Percentiles rank a stretch among this genome's conserved stretches.
Conservation (phyloP, 116 monocot species). For the Zostera marina region DNA sequence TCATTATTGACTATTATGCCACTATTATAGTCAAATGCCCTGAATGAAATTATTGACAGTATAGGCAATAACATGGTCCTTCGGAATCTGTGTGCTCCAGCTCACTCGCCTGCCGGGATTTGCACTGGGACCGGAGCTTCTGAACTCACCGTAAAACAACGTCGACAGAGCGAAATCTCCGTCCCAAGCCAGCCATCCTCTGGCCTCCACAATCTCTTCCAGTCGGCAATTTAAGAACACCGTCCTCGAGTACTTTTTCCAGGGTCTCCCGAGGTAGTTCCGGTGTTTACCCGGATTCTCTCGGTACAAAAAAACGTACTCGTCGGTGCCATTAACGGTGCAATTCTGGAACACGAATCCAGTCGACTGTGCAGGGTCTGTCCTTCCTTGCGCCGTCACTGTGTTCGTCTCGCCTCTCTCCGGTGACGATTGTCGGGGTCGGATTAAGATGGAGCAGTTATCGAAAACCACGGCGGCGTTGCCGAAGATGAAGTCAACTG, state of each 20-base stretch:
- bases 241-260: constrained; percentile 92
- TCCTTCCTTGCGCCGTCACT: constrained; percentile 58
- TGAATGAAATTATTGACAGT: constrained; percentile 52
- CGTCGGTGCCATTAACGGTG: constrained; percentile 40
- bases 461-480: constrained; percentile 57
- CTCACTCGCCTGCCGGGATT: constrained; percentile 22
- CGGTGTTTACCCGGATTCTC: constrained; percentile 27
- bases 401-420: constrained; percentile 53
- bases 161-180: constrained; percentile 77
- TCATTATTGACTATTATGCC: too few relatives aligned
- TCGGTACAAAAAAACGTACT: constrained; percentile 32
- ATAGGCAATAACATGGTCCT: constrained; percentile 42
- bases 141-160: constrained; percentile 67
- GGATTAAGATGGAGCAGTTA: constrained; percentile 29
- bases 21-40: constrained; percentile 5
- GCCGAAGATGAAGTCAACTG: constrained; percentile 85
- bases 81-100: constrained; percentile 32
- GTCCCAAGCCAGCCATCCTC: constrained; percentile 61
- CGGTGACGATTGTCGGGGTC: constrained; percentile 44
- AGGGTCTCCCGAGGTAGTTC: constrained; percentile 66
- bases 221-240: constrained; percentile 46
- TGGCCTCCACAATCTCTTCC: constrained; percentile 29
- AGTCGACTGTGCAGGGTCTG: constrained; percentile 61
- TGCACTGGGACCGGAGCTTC: constrained; percentile 46
- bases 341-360: constrained; percentile 58